phyloP scores from a whole-genome alignment of 441 rosid genomes.

The Erysimum cheiri region DNA sequence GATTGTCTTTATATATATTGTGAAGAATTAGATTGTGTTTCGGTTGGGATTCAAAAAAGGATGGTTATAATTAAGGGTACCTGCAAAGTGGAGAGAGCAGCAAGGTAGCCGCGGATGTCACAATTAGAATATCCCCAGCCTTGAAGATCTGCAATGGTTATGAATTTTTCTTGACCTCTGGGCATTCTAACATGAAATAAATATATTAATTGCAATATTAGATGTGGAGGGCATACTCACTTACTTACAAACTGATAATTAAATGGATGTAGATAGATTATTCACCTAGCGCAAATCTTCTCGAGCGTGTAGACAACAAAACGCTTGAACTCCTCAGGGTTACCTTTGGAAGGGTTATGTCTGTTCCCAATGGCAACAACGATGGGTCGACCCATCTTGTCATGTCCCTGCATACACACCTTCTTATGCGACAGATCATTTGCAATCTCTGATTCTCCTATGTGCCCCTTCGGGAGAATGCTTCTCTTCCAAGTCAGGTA shows the following conservation, averaged over 20 bases:
- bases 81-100: constrained; percentile 79
- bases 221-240: not conserved
- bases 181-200: constrained; percentile 71
- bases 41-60: too few species aligned
- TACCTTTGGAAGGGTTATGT: constrained; percentile 69
- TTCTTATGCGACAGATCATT: constrained; percentile 73
- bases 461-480: constrained; percentile 59
- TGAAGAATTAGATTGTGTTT: too few species aligned
- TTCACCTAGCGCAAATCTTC: constrained; percentile 69
- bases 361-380: constrained; percentile 57
- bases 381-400: constrained; percentile 73
- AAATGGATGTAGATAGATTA: not conserved
- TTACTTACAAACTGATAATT: not conserved
- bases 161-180: constrained; percentile 75
- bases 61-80: constrained; percentile 39
- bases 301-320: constrained; percentile 73
- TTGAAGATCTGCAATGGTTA: constrained; percentile 69
- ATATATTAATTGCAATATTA: too few species aligned
- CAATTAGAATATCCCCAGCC: constrained; percentile 90
- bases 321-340: constrained; percentile 74
- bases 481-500: constrained; percentile 71
- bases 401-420: constrained; percentile 75
- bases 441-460: constrained; percentile 60
- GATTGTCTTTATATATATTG: too few species aligned
- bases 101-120: constrained; percentile 77